Percentiles rank a stretch among this genome's conserved stretches.
Conservation (phyloP, 371 early-diverging fungal species). For the Coemansia sp. region DNA sequence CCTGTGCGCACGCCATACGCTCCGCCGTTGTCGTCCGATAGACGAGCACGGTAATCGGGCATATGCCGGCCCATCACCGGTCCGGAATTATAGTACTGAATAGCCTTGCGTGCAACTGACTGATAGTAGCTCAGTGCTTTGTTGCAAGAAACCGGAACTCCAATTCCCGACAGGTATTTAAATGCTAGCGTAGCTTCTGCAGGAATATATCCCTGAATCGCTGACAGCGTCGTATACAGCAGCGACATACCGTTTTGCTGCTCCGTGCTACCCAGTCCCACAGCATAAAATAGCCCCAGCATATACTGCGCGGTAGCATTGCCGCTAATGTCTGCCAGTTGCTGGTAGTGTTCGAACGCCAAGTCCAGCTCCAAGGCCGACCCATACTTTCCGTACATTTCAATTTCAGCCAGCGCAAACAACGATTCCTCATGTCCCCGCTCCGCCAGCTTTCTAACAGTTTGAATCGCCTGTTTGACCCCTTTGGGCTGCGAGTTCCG, state of each 20-base stretch:
- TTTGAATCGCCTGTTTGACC: conserved; percentile 10
- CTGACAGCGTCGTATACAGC: conserved; percentile 84
- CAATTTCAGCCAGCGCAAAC: conserved; percentile 55
- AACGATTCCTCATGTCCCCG: conserved; percentile 51
- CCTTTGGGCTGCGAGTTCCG: conserved; percentile 1
- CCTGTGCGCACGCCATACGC: conserved; percentile 43
- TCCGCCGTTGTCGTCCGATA: conserved; percentile 73
- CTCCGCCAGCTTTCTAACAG: conserved; percentile 37
- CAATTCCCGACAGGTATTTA: conserved; percentile 79
- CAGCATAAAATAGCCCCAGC: conserved; percentile 85
- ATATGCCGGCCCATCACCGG: conserved; percentile 81
- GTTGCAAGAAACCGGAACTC: conserved; percentile 73
- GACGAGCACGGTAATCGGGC: conserved; percentile 66
- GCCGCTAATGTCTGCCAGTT: conserved; percentile 63
- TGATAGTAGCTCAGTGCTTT: conserved; percentile 76
- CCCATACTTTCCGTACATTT: conserved; percentile 61
- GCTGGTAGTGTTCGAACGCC: conserved; percentile 62
- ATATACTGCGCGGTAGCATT: conserved; percentile 85
- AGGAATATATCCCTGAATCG: conserved; percentile 65
- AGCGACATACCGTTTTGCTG: conserved; percentile 52
- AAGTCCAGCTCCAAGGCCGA: conserved; percentile 56
- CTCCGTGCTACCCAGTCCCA: conserved; percentile 77
- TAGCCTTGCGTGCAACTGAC: conserved; percentile 75
- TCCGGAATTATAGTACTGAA: conserved; percentile 67
- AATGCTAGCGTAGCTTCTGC: conserved; percentile 87